These are phyloP conservation scores for Fusarium algeriense DNA, from an alignment of 2,329 filamentous ascomycete species.

Conservation along the genomic window DNA sequence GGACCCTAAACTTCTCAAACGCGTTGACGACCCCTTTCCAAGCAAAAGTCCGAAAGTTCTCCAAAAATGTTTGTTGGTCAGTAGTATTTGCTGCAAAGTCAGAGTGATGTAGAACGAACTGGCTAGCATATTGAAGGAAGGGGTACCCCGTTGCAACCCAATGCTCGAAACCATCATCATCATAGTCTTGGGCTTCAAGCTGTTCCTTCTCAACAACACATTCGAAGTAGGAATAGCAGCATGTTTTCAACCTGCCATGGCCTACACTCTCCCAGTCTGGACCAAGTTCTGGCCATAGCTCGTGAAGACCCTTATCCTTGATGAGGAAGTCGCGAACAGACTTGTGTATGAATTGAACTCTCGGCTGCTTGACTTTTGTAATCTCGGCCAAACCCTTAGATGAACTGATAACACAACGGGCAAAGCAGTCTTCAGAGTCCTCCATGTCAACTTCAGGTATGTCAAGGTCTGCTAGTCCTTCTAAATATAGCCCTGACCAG, in stretches of 20 bases:
- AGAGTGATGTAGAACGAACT: neutral
- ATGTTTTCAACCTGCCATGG: slow-evolving; percentile 12
- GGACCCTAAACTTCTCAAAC: neutral
- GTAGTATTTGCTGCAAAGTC: neutral
- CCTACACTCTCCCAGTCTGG: neutral
- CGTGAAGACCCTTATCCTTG: slow-evolving; percentile 48
- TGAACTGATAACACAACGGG: slow-evolving; percentile 53
- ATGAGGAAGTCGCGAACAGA: too few relatives aligned
- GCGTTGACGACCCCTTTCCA: slow-evolving; percentile 5
- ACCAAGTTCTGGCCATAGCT: slow-evolving; percentile 32
- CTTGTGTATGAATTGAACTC: slow-evolving; percentile 67
- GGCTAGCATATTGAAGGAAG: slow-evolving; percentile 25
- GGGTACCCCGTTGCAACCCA: too few relatives aligned
- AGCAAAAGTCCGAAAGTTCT: rapidly evolving
- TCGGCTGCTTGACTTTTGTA: slow-evolving; percentile 47
- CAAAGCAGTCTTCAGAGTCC: neutral
- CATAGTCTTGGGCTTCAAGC: too few relatives aligned
- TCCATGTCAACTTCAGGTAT: slow-evolving; percentile 37
- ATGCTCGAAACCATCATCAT: too few relatives aligned
- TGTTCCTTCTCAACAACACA: too few relatives aligned
- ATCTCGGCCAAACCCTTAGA: slow-evolving; percentile 66
- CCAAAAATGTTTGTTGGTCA: neutral
- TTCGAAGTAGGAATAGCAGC: neutral
- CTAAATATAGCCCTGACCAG: neutral
- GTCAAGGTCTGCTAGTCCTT: rapidly evolving